A percentile compares a stretch with the other conserved stretches of the same genome.
Conservation (phyloP, 2,329 filamentous ascomycete species). For the Gnomoniopsis sp. region DNA sequence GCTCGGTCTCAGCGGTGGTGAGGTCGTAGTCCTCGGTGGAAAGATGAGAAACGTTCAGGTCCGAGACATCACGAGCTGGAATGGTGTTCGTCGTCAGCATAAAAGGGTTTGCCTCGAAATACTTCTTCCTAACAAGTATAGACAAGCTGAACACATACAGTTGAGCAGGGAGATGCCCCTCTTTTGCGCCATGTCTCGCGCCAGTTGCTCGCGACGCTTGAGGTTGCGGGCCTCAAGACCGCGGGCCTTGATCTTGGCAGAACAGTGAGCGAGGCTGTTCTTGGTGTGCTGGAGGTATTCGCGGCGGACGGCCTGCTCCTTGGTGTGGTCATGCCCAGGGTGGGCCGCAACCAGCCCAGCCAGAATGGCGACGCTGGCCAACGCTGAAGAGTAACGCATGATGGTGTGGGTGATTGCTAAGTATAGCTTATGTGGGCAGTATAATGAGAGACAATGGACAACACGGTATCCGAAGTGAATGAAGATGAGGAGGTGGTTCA, state of each 20-base stretch:
- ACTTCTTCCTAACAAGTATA: no score
- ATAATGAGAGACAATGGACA: neutral
- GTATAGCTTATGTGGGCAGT: neutral
- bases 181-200: slow-evolving; percentile 30
- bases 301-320: slow-evolving; percentile 39
- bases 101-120: slow-evolving; percentile 1
- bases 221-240: slow-evolving; percentile 34
- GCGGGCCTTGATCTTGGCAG: slow-evolving; percentile 35
- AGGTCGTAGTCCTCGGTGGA: slow-evolving; percentile 32
- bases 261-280: slow-evolving; percentile 35
- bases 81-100: slow-evolving; percentile 20
- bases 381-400: slow-evolving; percentile 25
- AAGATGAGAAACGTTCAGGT: slow-evolving; percentile 34
- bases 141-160: slow-evolving; percentile 1
- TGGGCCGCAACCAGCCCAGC: slow-evolving; percentile 29
- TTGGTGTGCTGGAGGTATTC: slow-evolving; percentile 31
- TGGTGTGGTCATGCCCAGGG: slow-evolving; percentile 37
- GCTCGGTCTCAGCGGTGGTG: slow-evolving; percentile 29
- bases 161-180: slow-evolving; percentile 24
- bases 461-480: neutral
- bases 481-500: neutral
- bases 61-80: slow-evolving; percentile 31
- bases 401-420: neutral
- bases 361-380: slow-evolving; percentile 21
- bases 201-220: slow-evolving; percentile 32